Evolutionary conservation across 495 filamentous ascomycete species (phyloP), one percentile per base, ranked within the genome.

Genomic region (Podospora pseudocomata): DNA sequence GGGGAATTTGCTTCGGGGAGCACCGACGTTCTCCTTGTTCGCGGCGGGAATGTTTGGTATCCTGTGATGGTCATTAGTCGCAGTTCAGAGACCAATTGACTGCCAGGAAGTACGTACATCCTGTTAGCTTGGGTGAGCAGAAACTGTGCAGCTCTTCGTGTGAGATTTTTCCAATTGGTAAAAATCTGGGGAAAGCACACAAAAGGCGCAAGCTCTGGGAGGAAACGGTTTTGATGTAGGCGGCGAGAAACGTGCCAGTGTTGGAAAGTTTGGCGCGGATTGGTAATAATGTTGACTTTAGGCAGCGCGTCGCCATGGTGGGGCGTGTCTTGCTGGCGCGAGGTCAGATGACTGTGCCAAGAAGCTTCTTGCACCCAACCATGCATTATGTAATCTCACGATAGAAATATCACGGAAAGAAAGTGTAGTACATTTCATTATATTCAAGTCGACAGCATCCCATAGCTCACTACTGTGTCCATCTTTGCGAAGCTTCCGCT

Each of bases 1-100:
- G 26, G 76, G 74, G 11, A 75, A 77, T 13, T 78, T 77, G 67
- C 80, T 76, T 2, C 78, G 67, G 7, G 66, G 68, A 18, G 15
- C 15, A 49, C 39, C 39, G 20, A 67, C 63, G 57, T 76, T 76
- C 28, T 72, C 72, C 72, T 74, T 78, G 75, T 80, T 76, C 53
- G 71, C 67, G 34, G 59, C 68, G 54, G 67, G 60, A 20, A 60
- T 71, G 34, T 44, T 71, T 3, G 76, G 69, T 19, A 71, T 72
- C 69, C 63, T 71, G 61, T 13, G 11, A 39, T 60, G 28, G 18
- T 61, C 18, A 59, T 61, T n/a, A 59, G 63, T 28, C 39, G 7
- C n/a, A 19, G 6, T 58, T 58, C 55, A 26, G 23, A 19, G 55
- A 19, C 9, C 55, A 19, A 58, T 20, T 19, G 55, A 7, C n/a